phyloP scores from a whole-genome alignment of 2,329 filamentous ascomycete genomes.

The Pseudocercospora ulei region DNA sequence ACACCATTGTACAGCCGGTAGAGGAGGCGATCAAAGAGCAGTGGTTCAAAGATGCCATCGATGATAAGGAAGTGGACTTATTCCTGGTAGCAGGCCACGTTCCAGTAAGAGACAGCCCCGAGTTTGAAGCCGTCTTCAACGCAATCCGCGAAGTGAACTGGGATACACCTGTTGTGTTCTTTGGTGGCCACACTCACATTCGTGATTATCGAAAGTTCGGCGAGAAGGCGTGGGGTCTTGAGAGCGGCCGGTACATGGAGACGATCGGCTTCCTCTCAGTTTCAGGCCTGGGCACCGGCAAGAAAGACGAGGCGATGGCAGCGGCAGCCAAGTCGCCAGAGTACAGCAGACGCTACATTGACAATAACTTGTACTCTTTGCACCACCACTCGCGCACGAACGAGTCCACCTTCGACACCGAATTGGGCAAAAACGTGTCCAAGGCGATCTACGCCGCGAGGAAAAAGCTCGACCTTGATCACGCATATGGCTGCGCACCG shows the following conservation, averaged over 20 bases:
- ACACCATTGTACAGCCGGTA: conserved; percentile 73
- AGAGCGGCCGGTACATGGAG: conserved; percentile 86
- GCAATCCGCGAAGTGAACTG: conserved; percentile 67
- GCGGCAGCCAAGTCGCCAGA: conserved; percentile 39
- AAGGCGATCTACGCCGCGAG: conserved; percentile 60
- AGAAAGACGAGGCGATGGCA: conserved; percentile 25
- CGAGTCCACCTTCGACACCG: conserved; percentile 62
- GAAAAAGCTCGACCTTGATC: conserved; percentile 59
- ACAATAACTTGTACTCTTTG: conserved; percentile 81
- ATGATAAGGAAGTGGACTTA: conserved; percentile 68
- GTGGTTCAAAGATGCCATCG: conserved; percentile 82
- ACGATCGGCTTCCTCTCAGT: conserved; percentile 91
- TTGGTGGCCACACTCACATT: conserved; percentile 84
- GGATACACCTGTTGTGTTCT: conserved; percentile 80
- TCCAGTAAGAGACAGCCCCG: conserved; percentile 61
- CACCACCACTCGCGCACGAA: conserved; percentile 70
- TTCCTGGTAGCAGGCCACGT: conserved; percentile 83
- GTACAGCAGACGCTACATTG: conserved; percentile 77
- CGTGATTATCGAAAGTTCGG: conserved; percentile 76
- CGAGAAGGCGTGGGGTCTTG: conserved; percentile 64
- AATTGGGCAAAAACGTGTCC: conserved; percentile 62
- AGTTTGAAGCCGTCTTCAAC: conserved; percentile 67
- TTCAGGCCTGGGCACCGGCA: conserved; percentile 49
- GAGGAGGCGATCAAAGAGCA: conserved; percentile 68
- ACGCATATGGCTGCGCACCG: conserved; percentile 73